Base-by-base conservation (phyloP, 2,329 filamentous ascomycete genomes). In the Pseudocercospora fijiensis region DNA sequence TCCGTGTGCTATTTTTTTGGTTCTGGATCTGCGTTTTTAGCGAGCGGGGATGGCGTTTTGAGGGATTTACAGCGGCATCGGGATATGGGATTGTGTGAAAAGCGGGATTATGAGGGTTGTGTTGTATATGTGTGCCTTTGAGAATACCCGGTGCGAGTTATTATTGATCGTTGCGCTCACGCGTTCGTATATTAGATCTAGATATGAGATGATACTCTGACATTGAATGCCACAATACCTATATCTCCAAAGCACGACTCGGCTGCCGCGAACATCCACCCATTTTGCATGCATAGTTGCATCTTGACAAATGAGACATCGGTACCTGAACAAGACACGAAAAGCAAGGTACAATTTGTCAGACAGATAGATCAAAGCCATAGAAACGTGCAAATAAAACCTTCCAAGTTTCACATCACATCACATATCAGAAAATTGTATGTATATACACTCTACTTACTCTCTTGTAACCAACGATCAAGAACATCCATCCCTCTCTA, bases 81-180 rank as follows among this genome's bases (percentile, higher is more conserved):
- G 51, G 27, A 18, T 26, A 13, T 4, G 9, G 45, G 45, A 20
- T n/a, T 28, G 26, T n/a, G 49, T 8, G 22, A 53, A 53, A 52
- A 52, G 24, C 24, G 49, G 49, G 1, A n/a, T 18, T 24, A 18
- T n/a, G 22, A 26, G n/a, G 16, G 53, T 41, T 56, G 28, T n/a
- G 53, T 41, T 56, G 28, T 56, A 56, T 18, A 56, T 56, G 27
- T 56, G 28, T n/a, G n/a, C n/a, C 16, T 56, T 56, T 41, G 28
- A 26, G 28, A 56, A 56, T 56, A 56, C 53, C 53, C 53, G 53
- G 53, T 41, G 53, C 53, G 53, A 56, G 53, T 56, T 56, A n/a
- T 22, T 30, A 20, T 33, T 18, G 9, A 20, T 22, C n/a, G 26
- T 20, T 6, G n/a, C 28, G 33, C 33, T 37, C 33, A 6, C 37